Conservation (phyloP, 257 asterid genomes). For the Nicotiana knightiana region DNA sequence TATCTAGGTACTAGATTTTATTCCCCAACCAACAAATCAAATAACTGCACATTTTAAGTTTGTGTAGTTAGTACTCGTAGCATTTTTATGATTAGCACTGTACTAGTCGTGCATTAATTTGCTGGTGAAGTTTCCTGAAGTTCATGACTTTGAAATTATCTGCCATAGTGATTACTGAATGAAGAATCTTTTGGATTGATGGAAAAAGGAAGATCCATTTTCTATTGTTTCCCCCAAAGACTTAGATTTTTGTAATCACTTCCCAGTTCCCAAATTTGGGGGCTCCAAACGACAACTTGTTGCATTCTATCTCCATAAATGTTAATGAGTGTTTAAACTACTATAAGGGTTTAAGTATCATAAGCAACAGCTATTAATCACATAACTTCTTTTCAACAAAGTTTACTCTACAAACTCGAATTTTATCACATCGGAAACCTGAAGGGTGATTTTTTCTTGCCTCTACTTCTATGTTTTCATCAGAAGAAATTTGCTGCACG, state of each 20-base stretch:
- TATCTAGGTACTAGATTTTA: neutral
- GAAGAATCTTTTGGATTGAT: neutral
- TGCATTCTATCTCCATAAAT: neutral
- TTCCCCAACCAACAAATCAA: neutral
- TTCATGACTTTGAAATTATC: neutral
- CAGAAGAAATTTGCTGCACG: neutral
- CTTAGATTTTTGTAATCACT: neutral
- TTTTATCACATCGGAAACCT: constrained; percentile 2
- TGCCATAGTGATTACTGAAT: neutral
- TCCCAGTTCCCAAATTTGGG: neutral
- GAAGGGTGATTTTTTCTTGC: neutral
- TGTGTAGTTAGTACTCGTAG: neutral
- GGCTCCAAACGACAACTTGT: neutral
- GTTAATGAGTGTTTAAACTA: neutral
- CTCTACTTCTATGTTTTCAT: neutral
- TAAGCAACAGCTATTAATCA: neutral
- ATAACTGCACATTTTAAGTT: neutral
- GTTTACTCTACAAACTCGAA: neutral
- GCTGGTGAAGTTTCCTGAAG: neutral
- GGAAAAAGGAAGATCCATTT: neutral
- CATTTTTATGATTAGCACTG: neutral
- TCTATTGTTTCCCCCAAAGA: neutral
- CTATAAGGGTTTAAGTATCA: neutral
- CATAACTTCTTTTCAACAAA: neutral
- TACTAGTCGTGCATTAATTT: neutral